phyloP scores from a whole-genome alignment of 2,329 filamentous ascomycete genomes.

The Botrytis fragariae region DNA sequence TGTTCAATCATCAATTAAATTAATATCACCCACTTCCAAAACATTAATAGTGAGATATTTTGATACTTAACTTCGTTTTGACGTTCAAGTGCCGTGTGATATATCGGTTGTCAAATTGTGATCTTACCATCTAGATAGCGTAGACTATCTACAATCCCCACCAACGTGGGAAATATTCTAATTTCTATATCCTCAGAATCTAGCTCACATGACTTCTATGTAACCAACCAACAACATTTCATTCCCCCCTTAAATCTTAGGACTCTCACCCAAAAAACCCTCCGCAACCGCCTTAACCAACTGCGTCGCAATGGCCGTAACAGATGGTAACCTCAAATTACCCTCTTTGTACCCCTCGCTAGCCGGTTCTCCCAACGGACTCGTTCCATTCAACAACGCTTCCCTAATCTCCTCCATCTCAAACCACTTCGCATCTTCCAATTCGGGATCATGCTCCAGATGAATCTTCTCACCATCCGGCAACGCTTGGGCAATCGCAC shows the following conservation, averaged over 20 bases:
- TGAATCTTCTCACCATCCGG: conserved; percentile 77
- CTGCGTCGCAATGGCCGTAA: conserved; percentile 89
- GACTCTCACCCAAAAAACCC: conserved; percentile 57
- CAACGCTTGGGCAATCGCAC: conserved; percentile 80
- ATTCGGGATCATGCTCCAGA: conserved; percentile 83
- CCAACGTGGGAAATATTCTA: neutral
- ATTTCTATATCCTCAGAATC: neutral
- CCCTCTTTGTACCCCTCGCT: conserved; percentile 72
- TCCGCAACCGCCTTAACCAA: conserved; percentile 72
- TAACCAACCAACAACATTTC: neutral
- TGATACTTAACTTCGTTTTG: neutral
- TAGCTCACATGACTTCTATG: conserved; percentile 2
- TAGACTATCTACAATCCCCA: neutral
- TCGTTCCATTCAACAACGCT: conserved; percentile 67
- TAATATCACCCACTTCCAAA: neutral
- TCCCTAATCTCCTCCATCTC: conserved; percentile 74
- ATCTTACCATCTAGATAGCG: neutral
- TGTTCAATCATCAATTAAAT: neutral
- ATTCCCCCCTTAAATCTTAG: conserved; percentile 30
- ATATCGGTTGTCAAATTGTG: neutral
- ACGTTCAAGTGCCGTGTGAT: neutral
- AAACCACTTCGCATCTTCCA: conserved; percentile 90
- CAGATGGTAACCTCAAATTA: conserved; percentile 73
- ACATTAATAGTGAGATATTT: no score
- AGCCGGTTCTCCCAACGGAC: conserved; percentile 62